Evolutionary conservation across 2,329 filamentous ascomycete genomes (phyloP), one percentile per base, ranked within the genome.

Genomic region (Thelonectria rubi): DNA sequence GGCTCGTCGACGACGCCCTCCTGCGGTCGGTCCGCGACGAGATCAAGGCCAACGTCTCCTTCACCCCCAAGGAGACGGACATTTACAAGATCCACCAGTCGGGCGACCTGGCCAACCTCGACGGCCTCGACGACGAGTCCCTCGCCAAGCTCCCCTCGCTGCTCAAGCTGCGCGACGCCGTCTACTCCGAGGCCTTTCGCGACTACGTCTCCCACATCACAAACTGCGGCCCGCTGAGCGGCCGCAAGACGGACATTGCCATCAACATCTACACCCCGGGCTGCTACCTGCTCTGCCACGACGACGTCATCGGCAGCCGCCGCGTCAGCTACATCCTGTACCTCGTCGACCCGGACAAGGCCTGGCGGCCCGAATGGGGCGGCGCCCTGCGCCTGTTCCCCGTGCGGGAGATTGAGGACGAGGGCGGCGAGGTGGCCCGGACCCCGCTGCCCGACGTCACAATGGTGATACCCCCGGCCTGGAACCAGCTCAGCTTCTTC

Each of bases 81-180:
- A 99, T 99, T 72, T 99, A 99, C 86, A 97, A 96, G 80, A 98
- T 99, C 74, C 94, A 97, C 84, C 95, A 99, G 82, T 98, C 94
- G 5, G 95, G 95, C 67, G 95, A 99, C 76, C 86, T 99, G 34
- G 95, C 95, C 48, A 99, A 99, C 79, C 88, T 99, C 60, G 94
- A 97, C 78, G 95, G 95, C 21, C 86, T 99, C 45, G 92, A 97
- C 64, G 90, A 96, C 74, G 88, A 89, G 8, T 93, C 94, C 7
- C 85, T 98, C 56, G 86, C 90, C 64, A 93, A 93, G 74, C 82
- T 99, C 14, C 95, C 95, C 0, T 97, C 92, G 12, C 83, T 99
- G n/a, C 87, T 97, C 45, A 87, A 88, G 63, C 87, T 99, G n/a
- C 91, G 95, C 77, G 93, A 99, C 80, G 92, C 94, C 47, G 83